phyloP scores from a whole-genome alignment of 208 protist genomes.

The Leptomonas pyrrhocoris region DNA sequence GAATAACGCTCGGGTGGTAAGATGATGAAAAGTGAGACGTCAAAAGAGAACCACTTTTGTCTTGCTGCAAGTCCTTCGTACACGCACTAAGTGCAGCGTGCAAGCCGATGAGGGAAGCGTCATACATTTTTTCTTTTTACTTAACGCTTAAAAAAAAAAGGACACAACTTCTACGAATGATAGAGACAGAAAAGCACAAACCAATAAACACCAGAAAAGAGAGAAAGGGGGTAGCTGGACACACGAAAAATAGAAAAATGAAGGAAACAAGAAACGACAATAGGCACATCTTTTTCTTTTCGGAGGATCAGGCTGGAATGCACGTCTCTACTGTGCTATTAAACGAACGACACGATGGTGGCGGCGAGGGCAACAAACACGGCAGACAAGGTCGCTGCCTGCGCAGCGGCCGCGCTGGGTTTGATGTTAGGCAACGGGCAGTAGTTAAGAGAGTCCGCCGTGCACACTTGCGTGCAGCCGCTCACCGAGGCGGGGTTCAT shows the following conservation, averaged over 20 bases:
- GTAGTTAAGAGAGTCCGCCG: slow-evolving; percentile 8
- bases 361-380: background rate
- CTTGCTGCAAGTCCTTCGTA: too few relatives aligned
- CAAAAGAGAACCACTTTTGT: too few relatives aligned
- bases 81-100: too few relatives aligned
- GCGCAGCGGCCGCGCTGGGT: slow-evolving; percentile 8
- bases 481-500: slow-evolving; percentile 19
- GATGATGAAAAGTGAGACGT: too few relatives aligned
- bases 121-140: too few relatives aligned
- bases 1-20: too few relatives aligned
- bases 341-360: background rate
- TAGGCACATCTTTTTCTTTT: background rate
- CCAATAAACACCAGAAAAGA: background rate
- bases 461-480: slow-evolving; percentile 18
- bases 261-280: background rate
- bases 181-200: background rate
- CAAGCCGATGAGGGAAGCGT: too few relatives aligned
- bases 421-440: slow-evolving; percentile 4
- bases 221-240: background rate
- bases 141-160: too few relatives aligned
- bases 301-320: background rate
- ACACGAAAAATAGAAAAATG: slow-evolving; percentile 11
- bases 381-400: background rate
- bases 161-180: too few relatives aligned
- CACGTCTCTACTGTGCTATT: slow-evolving; percentile 4